Evolutionary conservation across 495 filamentous ascomycete species (phyloP).

Genomic region (Talaromyces liani): DNA sequence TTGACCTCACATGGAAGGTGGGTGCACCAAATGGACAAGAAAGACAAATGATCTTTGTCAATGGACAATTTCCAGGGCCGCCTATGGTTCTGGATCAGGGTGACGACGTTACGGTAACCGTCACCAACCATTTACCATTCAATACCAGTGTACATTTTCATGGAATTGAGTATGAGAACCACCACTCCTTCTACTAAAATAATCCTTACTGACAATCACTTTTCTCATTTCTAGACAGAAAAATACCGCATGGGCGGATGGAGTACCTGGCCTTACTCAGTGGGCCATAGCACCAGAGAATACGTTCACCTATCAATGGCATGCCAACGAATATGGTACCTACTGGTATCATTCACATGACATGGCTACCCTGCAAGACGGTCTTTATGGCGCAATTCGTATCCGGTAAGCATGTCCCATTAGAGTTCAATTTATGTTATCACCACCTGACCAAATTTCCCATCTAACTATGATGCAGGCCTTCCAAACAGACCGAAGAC

Average conservation of each 20-base stretch:
- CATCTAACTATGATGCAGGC: neutral
- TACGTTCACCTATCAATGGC: conserved; percentile 37
- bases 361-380: conserved; percentile 40
- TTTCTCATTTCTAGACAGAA: conserved; percentile 16
- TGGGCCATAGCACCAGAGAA: conserved; percentile 35
- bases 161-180: conserved; percentile 13
- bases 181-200: neutral
- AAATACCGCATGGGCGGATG: conserved; percentile 40
- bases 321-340: conserved; percentile 7
- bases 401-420: conserved; percentile 15
- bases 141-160: conserved; percentile 42
- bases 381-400: conserved; percentile 42
- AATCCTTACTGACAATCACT: neutral
- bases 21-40: conserved; percentile 29
- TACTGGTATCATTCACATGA: conserved; percentile 46
- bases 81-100: conserved; percentile 47
- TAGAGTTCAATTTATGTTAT: neutral
- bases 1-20: conserved; percentile 30
- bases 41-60: conserved; percentile 44
- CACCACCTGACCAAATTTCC: neutral
- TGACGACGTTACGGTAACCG: conserved; percentile 42
- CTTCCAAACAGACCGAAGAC: conserved; percentile 12
- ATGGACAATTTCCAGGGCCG: conserved; percentile 49
- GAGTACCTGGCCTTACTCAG: conserved; percentile 43
- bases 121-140: conserved; percentile 16